A percentile compares a stretch with the other conserved stretches of the same genome.
Evolutionary conservation across 768 basidiomycete genomes (phyloP).

Genomic region (Tricholoma matsutake): DNA sequence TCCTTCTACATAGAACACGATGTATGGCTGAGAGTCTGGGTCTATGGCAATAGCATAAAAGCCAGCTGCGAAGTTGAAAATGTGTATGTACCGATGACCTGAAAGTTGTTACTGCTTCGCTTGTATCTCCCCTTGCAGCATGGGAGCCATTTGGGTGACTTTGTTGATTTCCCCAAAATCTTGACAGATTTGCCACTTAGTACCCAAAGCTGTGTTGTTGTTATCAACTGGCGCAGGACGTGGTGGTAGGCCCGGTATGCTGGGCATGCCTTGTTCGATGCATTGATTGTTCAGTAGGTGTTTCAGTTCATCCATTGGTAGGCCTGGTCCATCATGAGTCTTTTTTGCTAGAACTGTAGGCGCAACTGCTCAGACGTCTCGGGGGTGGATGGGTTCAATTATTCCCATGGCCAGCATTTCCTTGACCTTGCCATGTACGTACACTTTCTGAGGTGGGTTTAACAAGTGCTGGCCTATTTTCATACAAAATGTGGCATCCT

Average conservation of each 20-base stretch:
- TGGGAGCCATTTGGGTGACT: conserved; percentile 23
- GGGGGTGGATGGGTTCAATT: conserved; percentile 26
- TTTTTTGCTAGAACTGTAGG: conserved; percentile 36
- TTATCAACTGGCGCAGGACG: not conserved
- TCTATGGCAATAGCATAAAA: conserved; percentile 23
- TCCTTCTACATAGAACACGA: conserved; percentile 33
- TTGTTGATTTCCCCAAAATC: conserved; percentile 35
- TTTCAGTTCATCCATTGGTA: conserved; percentile 32
- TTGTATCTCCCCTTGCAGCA: conserved; percentile 30
- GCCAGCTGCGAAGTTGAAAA: conserved; percentile 36
- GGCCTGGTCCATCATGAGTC: conserved; percentile 25
- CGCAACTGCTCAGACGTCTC: conserved; percentile 32
- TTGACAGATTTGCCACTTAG: conserved; percentile 36
- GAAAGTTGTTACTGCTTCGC: conserved; percentile 31
- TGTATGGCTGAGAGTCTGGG: conserved; percentile 18
- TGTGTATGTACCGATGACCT: conserved; percentile 28
- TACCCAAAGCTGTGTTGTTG: not conserved
- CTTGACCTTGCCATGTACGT: conserved; percentile 27
- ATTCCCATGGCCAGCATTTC: conserved; percentile 34
- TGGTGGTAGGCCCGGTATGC: not conserved
- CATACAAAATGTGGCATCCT: conserved; percentile 24
- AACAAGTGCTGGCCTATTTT: conserved; percentile 30
- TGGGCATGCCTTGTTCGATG: conserved; percentile 6
- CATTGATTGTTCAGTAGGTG: conserved; percentile 33
- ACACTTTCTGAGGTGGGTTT: conserved; percentile 29